Conservation (phyloP, 2,329 filamentous ascomycete genomes). For the Fusarium denticulatum region DNA sequence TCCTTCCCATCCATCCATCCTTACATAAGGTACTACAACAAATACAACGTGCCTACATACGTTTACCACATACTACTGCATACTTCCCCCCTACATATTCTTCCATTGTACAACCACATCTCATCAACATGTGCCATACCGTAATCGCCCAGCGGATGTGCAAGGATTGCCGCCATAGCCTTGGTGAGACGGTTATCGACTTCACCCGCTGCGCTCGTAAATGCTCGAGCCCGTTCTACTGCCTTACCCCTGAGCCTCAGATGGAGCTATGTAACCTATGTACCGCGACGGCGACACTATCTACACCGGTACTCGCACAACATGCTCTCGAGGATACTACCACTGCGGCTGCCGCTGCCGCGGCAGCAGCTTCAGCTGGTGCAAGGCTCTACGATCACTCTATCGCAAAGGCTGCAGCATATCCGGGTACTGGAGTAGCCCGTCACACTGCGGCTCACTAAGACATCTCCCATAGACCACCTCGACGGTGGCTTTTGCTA, state of each 20-base stretch:
- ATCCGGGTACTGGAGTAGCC: slow-evolving; percentile 23
- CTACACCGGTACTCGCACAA: slow-evolving; percentile 43
- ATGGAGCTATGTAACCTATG: slow-evolving; percentile 43
- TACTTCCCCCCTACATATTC: background rate
- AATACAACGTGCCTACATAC: background rate
- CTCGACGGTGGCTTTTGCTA: background rate
- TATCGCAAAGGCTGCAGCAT: slow-evolving; percentile 27
- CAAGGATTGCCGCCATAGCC: slow-evolving; percentile 39
- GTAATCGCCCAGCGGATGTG: slow-evolving; percentile 46
- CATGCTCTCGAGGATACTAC: slow-evolving; percentile 29
- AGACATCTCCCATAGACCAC: background rate
- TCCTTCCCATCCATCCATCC: background rate
- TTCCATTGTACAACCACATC: slow-evolving; percentile 14
- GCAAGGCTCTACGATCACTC: slow-evolving; percentile 31
- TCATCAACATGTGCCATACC: slow-evolving; percentile 44
- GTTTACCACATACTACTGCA: background rate
- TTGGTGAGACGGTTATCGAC: slow-evolving; percentile 45
- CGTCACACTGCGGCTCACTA: slow-evolving; percentile 25
- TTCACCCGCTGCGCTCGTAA: slow-evolving; percentile 44
- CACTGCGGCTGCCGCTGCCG: slow-evolving; percentile 17
- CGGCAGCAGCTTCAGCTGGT: slow-evolving; percentile 13
- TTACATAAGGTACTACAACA: background rate
- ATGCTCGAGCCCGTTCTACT: slow-evolving; percentile 46
- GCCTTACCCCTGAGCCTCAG: slow-evolving; percentile 42
- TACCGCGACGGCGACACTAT: slow-evolving; percentile 28